Evolutionary conservation across 1,284 basidiomycete genomes (phyloP).

Genomic region (Apiotrichum veenhuisii): DNA sequence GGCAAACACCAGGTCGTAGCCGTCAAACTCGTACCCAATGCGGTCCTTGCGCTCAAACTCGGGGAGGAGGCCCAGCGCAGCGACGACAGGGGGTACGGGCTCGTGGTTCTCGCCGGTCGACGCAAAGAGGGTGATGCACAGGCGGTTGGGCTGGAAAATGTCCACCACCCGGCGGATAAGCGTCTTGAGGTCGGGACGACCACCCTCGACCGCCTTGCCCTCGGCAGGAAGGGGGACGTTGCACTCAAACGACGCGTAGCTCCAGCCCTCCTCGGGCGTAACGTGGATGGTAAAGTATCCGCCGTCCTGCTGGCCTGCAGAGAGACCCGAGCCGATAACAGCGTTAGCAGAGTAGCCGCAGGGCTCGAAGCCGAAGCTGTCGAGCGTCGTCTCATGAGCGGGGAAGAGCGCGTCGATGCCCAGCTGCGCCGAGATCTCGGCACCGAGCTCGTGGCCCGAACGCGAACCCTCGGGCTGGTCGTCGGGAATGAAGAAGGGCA

Average conservation of each 20-base stretch:
- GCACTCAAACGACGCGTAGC: constrained; percentile 97
- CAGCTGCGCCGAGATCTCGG: constrained; percentile 65
- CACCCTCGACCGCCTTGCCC: not conserved
- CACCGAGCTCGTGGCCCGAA: constrained; percentile 61
- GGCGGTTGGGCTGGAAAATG: constrained; percentile 86
- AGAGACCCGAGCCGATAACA: constrained; percentile 60
- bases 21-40: constrained; percentile 96
- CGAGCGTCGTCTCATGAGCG: constrained; percentile 70
- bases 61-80: constrained; percentile 19
- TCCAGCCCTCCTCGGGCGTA: constrained; percentile 95
- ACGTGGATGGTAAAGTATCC: constrained; percentile 99
- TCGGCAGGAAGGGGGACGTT: constrained; percentile 72
- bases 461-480: constrained; percentile 12
- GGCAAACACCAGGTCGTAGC: constrained; percentile 90
- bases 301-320: constrained; percentile 52
- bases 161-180: constrained; percentile 81
- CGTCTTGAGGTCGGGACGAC: constrained; percentile 63
- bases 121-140: constrained; percentile 89
- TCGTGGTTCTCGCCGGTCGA: constrained; percentile 59
- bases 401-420: constrained; percentile 84
- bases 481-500: constrained; percentile 69
- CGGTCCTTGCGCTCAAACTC: constrained; percentile 74
- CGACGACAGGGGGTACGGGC: constrained; percentile 22
- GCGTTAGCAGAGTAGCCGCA: constrained; percentile 98
- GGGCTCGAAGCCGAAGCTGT: constrained; percentile 90